Percentiles rank a stretch among this genome's conserved stretches.
Conservation (phyloP, 495 filamentous ascomycete genomes). For the Aspergillus biplanus region DNA sequence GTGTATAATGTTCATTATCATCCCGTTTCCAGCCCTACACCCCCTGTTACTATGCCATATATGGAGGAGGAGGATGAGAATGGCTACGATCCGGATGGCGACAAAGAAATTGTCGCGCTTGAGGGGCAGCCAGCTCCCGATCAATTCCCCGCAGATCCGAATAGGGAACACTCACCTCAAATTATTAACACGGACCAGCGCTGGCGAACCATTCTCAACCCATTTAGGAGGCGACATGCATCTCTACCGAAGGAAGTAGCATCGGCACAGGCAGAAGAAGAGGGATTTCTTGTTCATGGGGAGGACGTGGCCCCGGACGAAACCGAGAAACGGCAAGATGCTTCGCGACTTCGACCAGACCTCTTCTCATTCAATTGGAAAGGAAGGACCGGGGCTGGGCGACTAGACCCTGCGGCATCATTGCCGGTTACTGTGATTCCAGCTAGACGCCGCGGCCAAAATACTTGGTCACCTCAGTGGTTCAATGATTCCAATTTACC, state of each 20-base stretch:
- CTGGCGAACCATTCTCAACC: conserved; percentile 56
- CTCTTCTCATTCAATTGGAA: conserved; percentile 40
- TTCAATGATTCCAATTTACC: conserved; percentile 26
- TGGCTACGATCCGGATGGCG: conserved; percentile 24
- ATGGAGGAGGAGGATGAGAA: conserved; percentile 44
- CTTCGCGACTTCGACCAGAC: conserved; percentile 26
- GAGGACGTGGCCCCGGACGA: conserved; percentile 23
- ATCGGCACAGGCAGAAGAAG: conserved; percentile 49
- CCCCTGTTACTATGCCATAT: conserved; percentile 46
- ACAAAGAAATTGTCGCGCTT: conserved; percentile 34
- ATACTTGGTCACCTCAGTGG: conserved; percentile 47
- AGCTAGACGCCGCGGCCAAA: conserved; percentile 58
- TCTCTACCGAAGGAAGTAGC: conserved; percentile 60
- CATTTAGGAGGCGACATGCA: conserved; percentile 56
- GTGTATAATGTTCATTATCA: conserved; percentile 85
- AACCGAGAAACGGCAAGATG: conserved; percentile 28
- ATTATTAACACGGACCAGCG: conserved; percentile 40
- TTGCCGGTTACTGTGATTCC: conserved; percentile 71
- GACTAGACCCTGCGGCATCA: conserved; percentile 34
- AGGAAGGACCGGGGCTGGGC: conserved; percentile 27
- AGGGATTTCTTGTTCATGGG: conserved; percentile 24
- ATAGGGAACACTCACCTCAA: conserved; percentile 38
- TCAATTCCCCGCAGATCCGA: conserved; percentile 20
- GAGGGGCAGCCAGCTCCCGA: conserved; percentile 22
- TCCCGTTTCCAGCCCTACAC: conserved; percentile 70